Evolutionary conservation across 169 alveolate genomes (phyloP).

Genomic region (Haemoproteus tartakovskyi): DNA sequence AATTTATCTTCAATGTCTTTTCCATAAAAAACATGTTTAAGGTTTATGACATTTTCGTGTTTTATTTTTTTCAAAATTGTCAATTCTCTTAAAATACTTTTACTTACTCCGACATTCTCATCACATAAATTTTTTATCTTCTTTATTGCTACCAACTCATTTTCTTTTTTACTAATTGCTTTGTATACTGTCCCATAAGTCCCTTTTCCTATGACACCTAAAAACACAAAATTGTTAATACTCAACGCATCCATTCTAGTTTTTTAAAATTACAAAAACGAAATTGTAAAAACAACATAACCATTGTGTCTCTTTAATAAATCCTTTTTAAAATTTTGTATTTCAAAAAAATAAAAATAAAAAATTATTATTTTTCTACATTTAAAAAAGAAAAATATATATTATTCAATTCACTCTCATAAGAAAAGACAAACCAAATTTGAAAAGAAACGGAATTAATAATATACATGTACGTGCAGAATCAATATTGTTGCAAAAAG

Average conservation of each 20-base stretch:
- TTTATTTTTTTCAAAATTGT: constrained; percentile 57
- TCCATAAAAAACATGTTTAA: constrained; percentile 48
- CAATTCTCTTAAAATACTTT: constrained; percentile 40
- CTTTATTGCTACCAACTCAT: constrained; percentile 45
- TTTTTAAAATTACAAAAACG: too few relatives aligned
- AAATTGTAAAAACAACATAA: too few relatives aligned
- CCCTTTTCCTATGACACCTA: constrained; percentile 59
- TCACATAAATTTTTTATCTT: constrained; percentile 39
- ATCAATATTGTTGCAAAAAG: too few relatives aligned
- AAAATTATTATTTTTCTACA: too few relatives aligned
- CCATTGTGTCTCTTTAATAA: too few relatives aligned
- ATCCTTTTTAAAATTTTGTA: too few relatives aligned
- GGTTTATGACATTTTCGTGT: constrained; percentile 56
- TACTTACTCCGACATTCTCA: constrained; percentile 52
- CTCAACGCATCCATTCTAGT: constrained; percentile 12
- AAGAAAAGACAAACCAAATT: too few relatives aligned
- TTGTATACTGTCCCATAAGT: constrained; percentile 61
- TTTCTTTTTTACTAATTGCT: constrained; percentile 41
- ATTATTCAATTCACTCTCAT: too few relatives aligned
- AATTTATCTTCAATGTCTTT: constrained; percentile 47
- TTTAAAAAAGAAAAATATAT: too few relatives aligned
- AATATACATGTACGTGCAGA: too few relatives aligned
- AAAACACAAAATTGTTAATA: constrained; percentile 38
- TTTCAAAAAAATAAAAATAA: too few relatives aligned
- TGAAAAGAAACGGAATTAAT: too few relatives aligned